Evolutionary conservation across 495 filamentous ascomycete species (phyloP), one percentile per base, ranked within the genome.

Genomic region (Chlorociboria aeruginascens): DNA sequence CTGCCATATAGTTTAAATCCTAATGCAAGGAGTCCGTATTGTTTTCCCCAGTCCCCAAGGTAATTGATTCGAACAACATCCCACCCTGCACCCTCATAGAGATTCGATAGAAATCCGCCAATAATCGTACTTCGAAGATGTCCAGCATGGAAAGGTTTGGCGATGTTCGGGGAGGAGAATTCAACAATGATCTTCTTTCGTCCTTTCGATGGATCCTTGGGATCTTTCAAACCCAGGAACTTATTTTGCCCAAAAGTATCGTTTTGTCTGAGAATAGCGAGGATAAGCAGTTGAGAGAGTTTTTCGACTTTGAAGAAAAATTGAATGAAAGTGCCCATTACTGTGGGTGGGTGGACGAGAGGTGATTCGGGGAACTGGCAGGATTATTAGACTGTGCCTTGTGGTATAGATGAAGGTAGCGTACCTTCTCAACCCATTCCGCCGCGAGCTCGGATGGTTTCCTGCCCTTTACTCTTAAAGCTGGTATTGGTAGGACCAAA

Each of bases 141-240:
- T 42, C 78, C 77, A 12, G 75, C 78, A 54, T 83, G 81, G 67
- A 88, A 88, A 10, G 81, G 77, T 56, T 81, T 85, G 40, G 81
- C 82, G 50, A 88, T 83, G 55, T 88, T 88, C 12, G 83, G 83
- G 20, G 79, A 83, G 6, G 80, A 84, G 62, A 86, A 88, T 61
- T 88, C 83, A 12, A 76, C 63, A 20, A 76, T 54, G 3, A 73
- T 58, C 52, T 55, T 66, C 57, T 72, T 71, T n/a, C 48, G 54
- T 4, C 57, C 62, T 2, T 58, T 47, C 43, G 63, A 53, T 13
- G 46, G 47, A 7, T 31, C 11, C 29, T 31, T n/a, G 4, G 42
- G 30, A 33, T 52, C 39, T 30, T 12, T 25, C 32, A 45, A 34
- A 2, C 42, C 42, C 28, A 41, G 13, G 8, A 36, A 28, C 14